These are phyloP conservation scores for Arthrobotrys megalospora DNA, from an alignment of 2,329 filamentous ascomycete species.

Conservation along the genomic window DNA sequence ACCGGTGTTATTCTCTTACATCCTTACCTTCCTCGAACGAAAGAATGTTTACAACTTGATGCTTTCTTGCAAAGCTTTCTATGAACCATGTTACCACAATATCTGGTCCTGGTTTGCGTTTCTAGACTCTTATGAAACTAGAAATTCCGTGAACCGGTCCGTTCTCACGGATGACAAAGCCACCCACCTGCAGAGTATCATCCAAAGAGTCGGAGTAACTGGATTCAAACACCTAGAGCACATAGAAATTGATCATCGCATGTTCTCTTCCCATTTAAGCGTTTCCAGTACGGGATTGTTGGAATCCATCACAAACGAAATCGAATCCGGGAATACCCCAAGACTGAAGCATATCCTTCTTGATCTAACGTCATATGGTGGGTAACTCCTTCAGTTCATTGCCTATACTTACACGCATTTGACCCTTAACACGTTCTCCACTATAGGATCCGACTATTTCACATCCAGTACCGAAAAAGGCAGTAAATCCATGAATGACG, in stretches of 20 bases:
- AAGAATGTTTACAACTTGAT: conserved; percentile 18
- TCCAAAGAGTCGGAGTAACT: not conserved
- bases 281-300: no score
- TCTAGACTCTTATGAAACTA: no score
- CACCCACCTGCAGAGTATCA: not conserved
- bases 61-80: conserved; percentile 8
- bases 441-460: not conserved
- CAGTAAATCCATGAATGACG: no score
- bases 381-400: no score
- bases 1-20: not conserved
- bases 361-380: no score
- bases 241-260: not conserved
- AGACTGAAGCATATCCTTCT: no score
- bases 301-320: no score
- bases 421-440: not conserved
- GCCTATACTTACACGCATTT: no score
- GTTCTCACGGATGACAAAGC: not conserved
- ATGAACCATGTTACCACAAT: conserved; percentile 13
- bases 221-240: conserved; percentile 7
- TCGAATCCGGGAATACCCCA: no score
- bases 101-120: conserved; percentile 23
- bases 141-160: not conserved
- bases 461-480: not conserved
- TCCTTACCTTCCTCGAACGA: not conserved
- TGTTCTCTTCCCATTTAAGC: no score